Conservation (phyloP, 2,329 filamentous ascomycete species). For the Calonectria pseudoreteaudii region DNA sequence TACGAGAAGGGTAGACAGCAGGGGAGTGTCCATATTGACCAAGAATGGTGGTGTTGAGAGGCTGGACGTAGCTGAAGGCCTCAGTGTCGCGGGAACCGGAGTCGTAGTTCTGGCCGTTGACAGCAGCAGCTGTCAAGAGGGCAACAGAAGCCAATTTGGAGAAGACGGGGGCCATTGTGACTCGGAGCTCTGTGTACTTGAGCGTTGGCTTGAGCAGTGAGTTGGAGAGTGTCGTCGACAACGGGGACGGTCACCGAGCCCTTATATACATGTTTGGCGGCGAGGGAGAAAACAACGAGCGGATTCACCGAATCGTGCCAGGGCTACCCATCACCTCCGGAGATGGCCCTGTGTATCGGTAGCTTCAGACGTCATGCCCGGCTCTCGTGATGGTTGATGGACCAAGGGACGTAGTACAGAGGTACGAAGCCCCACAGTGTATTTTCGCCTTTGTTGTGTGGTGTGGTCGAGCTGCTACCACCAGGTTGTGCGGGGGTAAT, state of each 20-base stretch:
- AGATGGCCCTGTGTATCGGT: constrained; percentile 4
- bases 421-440: neutral
- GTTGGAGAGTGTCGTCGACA: neutral
- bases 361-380: constrained; percentile 28
- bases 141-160: constrained; percentile 52
- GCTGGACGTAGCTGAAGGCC: constrained; percentile 54
- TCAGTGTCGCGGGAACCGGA: constrained; percentile 38
- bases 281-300: neutral
- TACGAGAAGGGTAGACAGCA: constrained; percentile 52
- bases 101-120: constrained; percentile 43
- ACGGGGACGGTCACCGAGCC: constrained; percentile 17
- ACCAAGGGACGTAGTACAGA: constrained; percentile 1
- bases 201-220: constrained; percentile 17
- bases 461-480: constrained; percentile 6
- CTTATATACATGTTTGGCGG: constrained; percentile 16
- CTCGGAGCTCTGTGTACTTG: constrained; percentile 17
- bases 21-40: constrained; percentile 54
- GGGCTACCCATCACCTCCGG: neutral
- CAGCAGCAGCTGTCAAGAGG: constrained; percentile 44
- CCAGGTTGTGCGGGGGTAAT: constrained; percentile 17
- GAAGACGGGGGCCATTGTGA: constrained; percentile 37
- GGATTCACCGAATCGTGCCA: constrained; percentile 7
- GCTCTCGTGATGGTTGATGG: constrained; percentile 25
- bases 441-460: neutral
- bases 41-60: constrained; percentile 54